Base-by-base conservation (phyloP, 106 monocot genomes). In the Dendrobium huoshanense region DNA sequence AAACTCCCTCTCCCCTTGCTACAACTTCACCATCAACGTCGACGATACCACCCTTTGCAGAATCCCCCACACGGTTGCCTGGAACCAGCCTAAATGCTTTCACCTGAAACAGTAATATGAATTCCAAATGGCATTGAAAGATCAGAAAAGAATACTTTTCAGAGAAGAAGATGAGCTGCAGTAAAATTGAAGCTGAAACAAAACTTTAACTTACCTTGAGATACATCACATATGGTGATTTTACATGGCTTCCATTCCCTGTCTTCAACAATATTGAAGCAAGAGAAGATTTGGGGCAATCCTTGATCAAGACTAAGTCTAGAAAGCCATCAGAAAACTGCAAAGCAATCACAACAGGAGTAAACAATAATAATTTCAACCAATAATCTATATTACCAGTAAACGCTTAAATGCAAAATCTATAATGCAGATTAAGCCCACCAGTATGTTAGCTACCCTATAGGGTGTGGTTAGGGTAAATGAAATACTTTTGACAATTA, bases 321-420 rank as follows among this genome's bases (percentile, higher is more conserved):
- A 92, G 83, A 83, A 85, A 96, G 59, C 96, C 96, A 89, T 96
- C 96, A 48, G 94, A 86, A 78, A 96, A 96, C 96, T 96, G 84
- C 72, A 89, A 4, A 7, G 75, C 41, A 73, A 84, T 55, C 25
- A 41, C 83, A 41, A 24, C 24, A 65, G 25, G 24, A 65, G 24
- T 51, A 37, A 13, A 67, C 4, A 81, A 4, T 33, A 15, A n/a
- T 1, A 65, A 1, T 25, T 65, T 7, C 64, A 65, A 20, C 19
- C 19, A 22, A 61, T 61, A 68, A 33, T 10, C 29, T 4, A 58
- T n/a, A 58, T 58, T 58, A 0, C 58, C 0, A 58, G 6, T 68
- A 68, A 20, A 29, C 11, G 0, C 31, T 68, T 68, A 15, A 9
- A 68, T 33, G 68, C 68, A 68, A 68, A 68, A 68, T 31, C 68